phyloP scores from a whole-genome alignment of 441 rosid genomes.

The Adansonia grandidieri region DNA sequence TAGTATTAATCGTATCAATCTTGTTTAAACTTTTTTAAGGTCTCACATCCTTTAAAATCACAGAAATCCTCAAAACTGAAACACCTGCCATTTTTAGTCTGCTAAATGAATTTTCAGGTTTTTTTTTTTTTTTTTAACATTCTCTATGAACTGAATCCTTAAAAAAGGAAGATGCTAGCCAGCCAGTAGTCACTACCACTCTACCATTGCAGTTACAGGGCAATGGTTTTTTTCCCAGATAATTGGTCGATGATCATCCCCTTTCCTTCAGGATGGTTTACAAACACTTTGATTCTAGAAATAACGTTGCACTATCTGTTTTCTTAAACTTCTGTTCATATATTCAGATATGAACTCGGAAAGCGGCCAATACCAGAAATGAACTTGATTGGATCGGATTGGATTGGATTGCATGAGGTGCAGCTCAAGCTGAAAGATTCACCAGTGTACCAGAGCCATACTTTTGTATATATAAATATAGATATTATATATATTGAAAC shows the following conservation, averaged over 20 bases:
- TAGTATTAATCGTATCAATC: too few species aligned
- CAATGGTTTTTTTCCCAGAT: neutral
- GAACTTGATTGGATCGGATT: neutral
- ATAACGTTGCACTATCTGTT: neutral
- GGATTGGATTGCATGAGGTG: constrained; percentile 6
- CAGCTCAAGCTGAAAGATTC: constrained; percentile 23
- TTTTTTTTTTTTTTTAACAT: neutral
- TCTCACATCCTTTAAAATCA: neutral
- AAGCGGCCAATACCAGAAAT: neutral
- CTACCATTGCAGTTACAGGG: neutral
- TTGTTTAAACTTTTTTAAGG: neutral
- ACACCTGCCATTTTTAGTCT: neutral
- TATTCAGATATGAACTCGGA: constrained; percentile 1
- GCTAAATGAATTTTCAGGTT: neutral
- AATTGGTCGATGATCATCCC: neutral
- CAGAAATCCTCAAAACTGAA: neutral
- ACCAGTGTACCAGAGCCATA: neutral
- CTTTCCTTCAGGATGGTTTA: neutral
- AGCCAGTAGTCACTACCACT: neutral
- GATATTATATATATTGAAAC: neutral
- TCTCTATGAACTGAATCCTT: neutral
- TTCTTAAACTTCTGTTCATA: neutral
- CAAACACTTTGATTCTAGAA: neutral
- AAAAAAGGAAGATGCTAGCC: neutral
- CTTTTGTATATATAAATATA: neutral